These are phyloP conservation scores for Sporothrix variecibatus DNA, from an alignment of 2,329 filamentous ascomycete species.

Conservation along the genomic window DNA sequence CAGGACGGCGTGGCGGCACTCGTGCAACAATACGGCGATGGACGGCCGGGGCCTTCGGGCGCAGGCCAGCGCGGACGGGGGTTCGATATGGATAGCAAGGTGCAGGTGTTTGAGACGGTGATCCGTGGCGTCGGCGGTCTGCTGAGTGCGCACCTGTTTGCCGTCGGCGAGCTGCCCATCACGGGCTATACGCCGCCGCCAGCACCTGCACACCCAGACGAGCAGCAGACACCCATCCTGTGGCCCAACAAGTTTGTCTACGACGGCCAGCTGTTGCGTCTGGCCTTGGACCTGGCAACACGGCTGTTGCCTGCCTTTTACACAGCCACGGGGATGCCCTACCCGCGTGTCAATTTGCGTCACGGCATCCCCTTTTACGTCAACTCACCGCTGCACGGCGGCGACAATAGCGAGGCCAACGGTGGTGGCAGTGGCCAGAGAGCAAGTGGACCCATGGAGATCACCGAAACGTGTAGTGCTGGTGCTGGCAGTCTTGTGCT, in stretches of 20 bases:
- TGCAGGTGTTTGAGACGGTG: conserved; percentile 97
- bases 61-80: conserved; percentile 73
- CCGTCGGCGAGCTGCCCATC: conserved; percentile 86
- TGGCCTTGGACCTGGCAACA: conserved; percentile 82
- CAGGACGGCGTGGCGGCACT: conserved; percentile 76
- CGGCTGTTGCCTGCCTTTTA: conserved; percentile 90
- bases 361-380: conserved; percentile 85
- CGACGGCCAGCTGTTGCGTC: conserved; percentile 83
- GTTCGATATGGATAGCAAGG: conserved; percentile 96
- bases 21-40: conserved; percentile 85
- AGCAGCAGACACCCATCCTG: conserved; percentile 52
- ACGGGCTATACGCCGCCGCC: conserved; percentile 65
- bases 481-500: conserved; percentile 94
- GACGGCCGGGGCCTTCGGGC: conserved; percentile 66
- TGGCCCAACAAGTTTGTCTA: conserved; percentile 83
- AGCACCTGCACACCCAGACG: conserved; percentile 12
- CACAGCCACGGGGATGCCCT: conserved; percentile 87
- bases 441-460: conserved; percentile 59
- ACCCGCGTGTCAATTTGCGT: conserved; percentile 89
- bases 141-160: conserved; percentile 90
- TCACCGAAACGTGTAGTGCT: conserved; percentile 95
- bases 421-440: conserved; percentile 30
- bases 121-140: conserved; percentile 90
- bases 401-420: conserved; percentile 41
- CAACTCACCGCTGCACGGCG: conserved; percentile 76